A percentile compares a stretch with the other conserved stretches of the same genome.
phyloP scores from a whole-genome alignment of 2,329 filamentous ascomycete species.

The Leptographium flavum region DNA sequence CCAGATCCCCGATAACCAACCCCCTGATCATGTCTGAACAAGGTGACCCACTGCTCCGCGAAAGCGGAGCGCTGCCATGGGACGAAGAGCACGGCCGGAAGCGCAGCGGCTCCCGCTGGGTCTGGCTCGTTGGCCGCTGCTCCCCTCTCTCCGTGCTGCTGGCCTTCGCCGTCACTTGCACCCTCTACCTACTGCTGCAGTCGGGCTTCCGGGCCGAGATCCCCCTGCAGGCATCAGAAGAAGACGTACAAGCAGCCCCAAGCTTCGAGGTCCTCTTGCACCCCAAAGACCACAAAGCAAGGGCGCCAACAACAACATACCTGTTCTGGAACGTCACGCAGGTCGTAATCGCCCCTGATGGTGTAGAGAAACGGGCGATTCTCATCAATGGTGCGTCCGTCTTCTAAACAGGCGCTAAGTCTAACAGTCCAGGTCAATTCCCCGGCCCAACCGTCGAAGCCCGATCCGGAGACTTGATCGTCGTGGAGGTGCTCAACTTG shows the following conservation, averaged over 20 bases:
- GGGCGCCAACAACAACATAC: slow-evolving; percentile 18
- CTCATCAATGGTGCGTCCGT: slow-evolving; percentile 29
- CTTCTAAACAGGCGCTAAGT: not conserved
- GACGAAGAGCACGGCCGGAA: too few species aligned
- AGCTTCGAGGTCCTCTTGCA: slow-evolving; percentile 17
- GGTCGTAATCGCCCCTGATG: slow-evolving; percentile 27
- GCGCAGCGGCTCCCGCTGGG: not conserved
- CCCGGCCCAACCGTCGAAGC: slow-evolving; percentile 35
- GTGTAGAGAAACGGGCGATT: slow-evolving; percentile 33
- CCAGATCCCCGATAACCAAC: not conserved
- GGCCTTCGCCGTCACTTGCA: not conserved
- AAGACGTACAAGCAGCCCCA: not conserved
- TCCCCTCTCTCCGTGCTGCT: not conserved
- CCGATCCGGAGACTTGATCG: slow-evolving; percentile 28
- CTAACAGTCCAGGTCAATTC: slow-evolving; percentile 16
- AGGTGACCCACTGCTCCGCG: not conserved
- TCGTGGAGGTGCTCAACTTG: slow-evolving; percentile 27
- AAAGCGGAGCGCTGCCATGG: too few species aligned
- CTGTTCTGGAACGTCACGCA: slow-evolving; percentile 27
- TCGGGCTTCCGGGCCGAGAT: too few species aligned
- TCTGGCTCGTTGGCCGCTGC: too few species aligned
- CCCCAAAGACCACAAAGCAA: slow-evolving; percentile 25
- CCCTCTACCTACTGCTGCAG: slow-evolving; percentile 2
- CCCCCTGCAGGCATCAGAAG: too few species aligned
- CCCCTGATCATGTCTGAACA: not conserved